These are phyloP conservation scores for Trapa incisa DNA, from an alignment of 345 rosid species.

Conservation along the genomic window DNA sequence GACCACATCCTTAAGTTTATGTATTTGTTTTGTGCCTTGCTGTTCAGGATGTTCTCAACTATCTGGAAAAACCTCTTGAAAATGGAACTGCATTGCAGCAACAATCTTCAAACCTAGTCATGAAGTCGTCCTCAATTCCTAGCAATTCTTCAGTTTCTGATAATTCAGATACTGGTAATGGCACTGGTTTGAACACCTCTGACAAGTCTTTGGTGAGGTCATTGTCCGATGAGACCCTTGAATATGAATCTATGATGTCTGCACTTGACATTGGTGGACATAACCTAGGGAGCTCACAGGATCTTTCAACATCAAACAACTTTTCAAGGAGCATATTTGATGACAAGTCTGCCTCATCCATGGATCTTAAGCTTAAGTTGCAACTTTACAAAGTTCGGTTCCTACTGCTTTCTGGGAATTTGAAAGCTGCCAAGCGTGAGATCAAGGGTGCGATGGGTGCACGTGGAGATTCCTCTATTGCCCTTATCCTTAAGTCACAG, in stretches of 20 bases:
- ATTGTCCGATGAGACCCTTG: conserved; percentile 72
- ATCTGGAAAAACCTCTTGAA: conserved; percentile 68
- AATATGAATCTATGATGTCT: conserved; percentile 45
- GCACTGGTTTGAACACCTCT: conserved; percentile 33
- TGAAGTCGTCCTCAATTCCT: conserved; percentile 50
- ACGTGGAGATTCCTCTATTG: conserved; percentile 73
- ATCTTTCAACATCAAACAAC: conserved; percentile 44
- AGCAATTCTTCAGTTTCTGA: conserved; percentile 46
- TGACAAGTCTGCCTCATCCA: conserved; percentile 42
- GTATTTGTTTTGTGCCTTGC: conserved; percentile 4
- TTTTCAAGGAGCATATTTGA: conserved; percentile 42
- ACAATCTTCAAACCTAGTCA: conserved; percentile 49
- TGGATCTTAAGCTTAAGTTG: conserved; percentile 83
- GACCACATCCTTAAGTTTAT: neutral
- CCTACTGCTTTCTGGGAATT: conserved; percentile 76
- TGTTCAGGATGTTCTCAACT: conserved; percentile 63
- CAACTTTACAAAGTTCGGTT: conserved; percentile 87
- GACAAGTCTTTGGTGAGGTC: conserved; percentile 62
- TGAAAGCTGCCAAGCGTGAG: conserved; percentile 94
- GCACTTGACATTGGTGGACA: conserved; percentile 58
- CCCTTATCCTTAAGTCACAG: conserved; percentile 88
- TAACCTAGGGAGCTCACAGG: conserved; percentile 39
- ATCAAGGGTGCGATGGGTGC: conserved; percentile 89
- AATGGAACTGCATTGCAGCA: conserved; percentile 40
- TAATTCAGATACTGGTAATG: conserved; percentile 48